Evolutionary conservation across 2,329 filamentous ascomycete genomes (phyloP).

Genomic region (Exophiala phaeomuriformis): DNA sequence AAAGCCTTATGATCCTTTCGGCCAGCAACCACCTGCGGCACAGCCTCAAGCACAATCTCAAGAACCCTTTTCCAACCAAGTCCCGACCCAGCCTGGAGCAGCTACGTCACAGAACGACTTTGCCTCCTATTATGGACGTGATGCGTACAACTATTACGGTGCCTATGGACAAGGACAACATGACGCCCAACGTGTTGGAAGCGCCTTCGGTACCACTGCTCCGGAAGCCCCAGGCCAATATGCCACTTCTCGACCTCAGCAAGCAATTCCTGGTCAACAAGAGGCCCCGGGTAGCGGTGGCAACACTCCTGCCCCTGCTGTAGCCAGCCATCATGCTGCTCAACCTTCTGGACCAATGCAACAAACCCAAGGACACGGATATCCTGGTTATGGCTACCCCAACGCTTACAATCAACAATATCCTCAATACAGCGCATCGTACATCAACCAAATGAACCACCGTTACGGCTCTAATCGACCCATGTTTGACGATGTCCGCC

Average conservation of each 20-base stretch:
- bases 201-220: slow-evolving; percentile 59
- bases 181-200: slow-evolving; percentile 70
- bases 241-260: slow-evolving; percentile 67
- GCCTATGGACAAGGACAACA: slow-evolving; percentile 57
- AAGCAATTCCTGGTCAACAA: slow-evolving; percentile 54
- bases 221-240: slow-evolving; percentile 53
- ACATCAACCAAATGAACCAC: slow-evolving; percentile 48
- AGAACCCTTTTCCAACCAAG: slow-evolving; percentile 48
- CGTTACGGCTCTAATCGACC: slow-evolving; percentile 44
- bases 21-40: slow-evolving; percentile 58
- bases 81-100: slow-evolving; percentile 55
- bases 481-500: slow-evolving; percentile 45
- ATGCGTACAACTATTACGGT: slow-evolving; percentile 67
- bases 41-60: slow-evolving; percentile 57
- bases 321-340: slow-evolving; percentile 44
- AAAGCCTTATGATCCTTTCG: slow-evolving; percentile 84
- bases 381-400: slow-evolving; percentile 53
- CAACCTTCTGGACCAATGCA: slow-evolving; percentile 36
- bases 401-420: slow-evolving; percentile 26
- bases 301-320: slow-evolving; percentile 77
- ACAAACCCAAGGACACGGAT: slow-evolving; percentile 46
- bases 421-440: slow-evolving; percentile 53
- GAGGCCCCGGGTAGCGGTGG: slow-evolving; percentile 81
- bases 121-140: slow-evolving; percentile 76
- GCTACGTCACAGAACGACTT: slow-evolving; percentile 63